Evolutionary conservation across 441 rosid genomes (phyloP).

Genomic region (Raphanus hybrid): DNA sequence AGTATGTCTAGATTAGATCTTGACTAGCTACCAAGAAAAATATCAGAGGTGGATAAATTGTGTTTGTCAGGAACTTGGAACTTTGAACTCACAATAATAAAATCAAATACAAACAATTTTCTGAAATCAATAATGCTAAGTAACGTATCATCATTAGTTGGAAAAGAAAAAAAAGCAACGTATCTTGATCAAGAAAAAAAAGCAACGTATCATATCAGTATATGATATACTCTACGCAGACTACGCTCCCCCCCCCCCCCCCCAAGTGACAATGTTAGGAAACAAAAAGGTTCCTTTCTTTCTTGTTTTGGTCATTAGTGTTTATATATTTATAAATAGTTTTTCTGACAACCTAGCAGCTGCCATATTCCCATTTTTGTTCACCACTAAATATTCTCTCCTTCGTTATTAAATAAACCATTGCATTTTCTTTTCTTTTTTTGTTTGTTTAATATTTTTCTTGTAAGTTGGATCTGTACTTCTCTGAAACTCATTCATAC

Average conservation of each 20-base stretch:
- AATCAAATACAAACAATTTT: not conserved
- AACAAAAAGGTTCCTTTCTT: constrained; percentile 30
- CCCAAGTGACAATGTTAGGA: constrained; percentile 25
- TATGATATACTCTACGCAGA: not conserved
- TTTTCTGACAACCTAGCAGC: constrained; percentile 30
- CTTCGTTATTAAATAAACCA: not conserved
- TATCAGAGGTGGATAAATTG: not conserved
- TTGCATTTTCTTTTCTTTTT: not conserved
- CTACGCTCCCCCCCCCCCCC: no score
- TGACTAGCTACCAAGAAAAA: not conserved
- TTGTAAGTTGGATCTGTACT: constrained; percentile 17
- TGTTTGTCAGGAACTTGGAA: not conserved
- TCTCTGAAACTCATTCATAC: constrained; percentile 8
- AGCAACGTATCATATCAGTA: constrained; percentile 23
- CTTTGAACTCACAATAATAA: not conserved
- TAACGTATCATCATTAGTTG: constrained; percentile 32
- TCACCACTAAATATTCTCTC: constrained; percentile 12
- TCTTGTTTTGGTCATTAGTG: constrained; percentile 28
- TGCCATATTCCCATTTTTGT: constrained; percentile 3
- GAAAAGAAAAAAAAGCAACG: constrained; percentile 16
- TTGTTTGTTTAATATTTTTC: no score
- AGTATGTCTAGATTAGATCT: not conserved
- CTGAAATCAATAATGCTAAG: constrained; percentile 16
- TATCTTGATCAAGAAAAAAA: constrained; percentile 17
- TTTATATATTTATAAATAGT: not conserved